Evolutionary conservation across 805 yeast genomes (phyloP), one percentile per base, ranked within the genome.

Genomic region (Pichia cabralensis): DNA sequence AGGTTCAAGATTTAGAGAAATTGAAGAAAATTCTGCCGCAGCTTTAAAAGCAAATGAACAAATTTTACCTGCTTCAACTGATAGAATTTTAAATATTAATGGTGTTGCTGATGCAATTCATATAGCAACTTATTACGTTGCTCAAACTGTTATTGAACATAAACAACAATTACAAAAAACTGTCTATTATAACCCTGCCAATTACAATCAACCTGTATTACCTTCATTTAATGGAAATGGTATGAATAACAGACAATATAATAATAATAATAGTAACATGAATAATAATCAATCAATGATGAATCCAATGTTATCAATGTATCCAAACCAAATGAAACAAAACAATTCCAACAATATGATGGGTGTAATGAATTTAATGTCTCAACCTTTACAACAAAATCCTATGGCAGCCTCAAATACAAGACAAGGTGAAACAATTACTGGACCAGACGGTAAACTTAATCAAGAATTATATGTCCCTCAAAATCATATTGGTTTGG

Each of bases 41-140:
- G 67, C 71, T 38, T 64, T 85, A 36, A 71, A 67, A 44, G 92
- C 94, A 3, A 81, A 79, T 17, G 84, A 79, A 27, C 71, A 73
- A 30, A 71, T 77, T 12, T 59, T 85, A 44, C 82, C 92, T 1
- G 71, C 69, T 40, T 79, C 89, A 1, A 82, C 86, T 12, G 95
- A 85, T 53, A 66, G 94, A 39, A 64, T 80, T 15, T 60, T 85
- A 31, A 65, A 75, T 17, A 69, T 84, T 7, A 62, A 69, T 5
- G 95, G 95, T 6, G 89, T 81, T 11, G 85, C 86, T 1, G 94
- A 84, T 58, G 86, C 95, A 2, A 71, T 85, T 27, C 94, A 82
- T 50, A 81, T 83, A 45, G 95, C 95, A 8, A 64, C 76, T 0
- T 82, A 78, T 55, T 80, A 78, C 51, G 67, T 81, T 36, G 76